Evolutionary conservation across 2,329 filamentous ascomycete genomes (phyloP).

Genomic region (Trichothecium roseum): DNA sequence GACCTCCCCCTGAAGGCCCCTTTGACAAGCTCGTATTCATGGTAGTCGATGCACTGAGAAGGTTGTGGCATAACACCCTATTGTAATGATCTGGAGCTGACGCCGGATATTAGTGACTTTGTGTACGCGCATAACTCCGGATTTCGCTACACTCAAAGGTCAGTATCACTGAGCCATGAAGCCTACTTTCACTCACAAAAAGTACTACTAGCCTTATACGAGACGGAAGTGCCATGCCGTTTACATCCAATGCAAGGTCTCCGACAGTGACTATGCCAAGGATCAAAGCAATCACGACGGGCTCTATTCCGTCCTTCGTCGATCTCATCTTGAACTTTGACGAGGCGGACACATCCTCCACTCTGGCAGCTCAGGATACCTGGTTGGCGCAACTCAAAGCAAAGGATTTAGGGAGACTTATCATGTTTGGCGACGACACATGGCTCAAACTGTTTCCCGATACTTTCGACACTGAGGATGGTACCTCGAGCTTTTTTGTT

Average conservation of each 20-base stretch:
- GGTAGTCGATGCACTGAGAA: conserved; percentile 91
- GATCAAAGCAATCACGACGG: conserved; percentile 93
- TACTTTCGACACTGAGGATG: conserved; percentile 78
- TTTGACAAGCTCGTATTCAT: conserved; percentile 94
- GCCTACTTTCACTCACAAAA: not conserved
- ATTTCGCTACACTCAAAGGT: conserved; percentile 85
- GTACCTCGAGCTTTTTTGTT: conserved; percentile 96
- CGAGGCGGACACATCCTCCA: conserved; percentile 85
- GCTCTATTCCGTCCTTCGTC: conserved; percentile 94
- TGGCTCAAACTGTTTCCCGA: conserved; percentile 95
- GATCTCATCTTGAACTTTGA: conserved; percentile 96
- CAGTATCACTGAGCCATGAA: conserved; percentile 10
- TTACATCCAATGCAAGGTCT: conserved; percentile 90
- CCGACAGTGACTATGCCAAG: conserved; percentile 98
- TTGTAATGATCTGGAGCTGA: not conserved
- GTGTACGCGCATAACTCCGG: conserved; percentile 74
- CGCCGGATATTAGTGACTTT: conserved; percentile 59
- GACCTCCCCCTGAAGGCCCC: conserved; percentile 48
- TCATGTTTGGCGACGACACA: conserved; percentile 97
- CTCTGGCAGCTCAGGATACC: conserved; percentile 79
- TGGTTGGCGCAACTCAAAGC: conserved; percentile 91
- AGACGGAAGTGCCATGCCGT: conserved; percentile 75
- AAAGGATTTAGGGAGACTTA: conserved; percentile 58
- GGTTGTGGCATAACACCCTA: conserved; percentile 34
- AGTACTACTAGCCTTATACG: conserved; percentile 60